A percentile compares a stretch with the other conserved stretches of the same genome.
Conservation (phyloP, 371 early-diverging fungal species). For the Chytridium lagenaria region DNA sequence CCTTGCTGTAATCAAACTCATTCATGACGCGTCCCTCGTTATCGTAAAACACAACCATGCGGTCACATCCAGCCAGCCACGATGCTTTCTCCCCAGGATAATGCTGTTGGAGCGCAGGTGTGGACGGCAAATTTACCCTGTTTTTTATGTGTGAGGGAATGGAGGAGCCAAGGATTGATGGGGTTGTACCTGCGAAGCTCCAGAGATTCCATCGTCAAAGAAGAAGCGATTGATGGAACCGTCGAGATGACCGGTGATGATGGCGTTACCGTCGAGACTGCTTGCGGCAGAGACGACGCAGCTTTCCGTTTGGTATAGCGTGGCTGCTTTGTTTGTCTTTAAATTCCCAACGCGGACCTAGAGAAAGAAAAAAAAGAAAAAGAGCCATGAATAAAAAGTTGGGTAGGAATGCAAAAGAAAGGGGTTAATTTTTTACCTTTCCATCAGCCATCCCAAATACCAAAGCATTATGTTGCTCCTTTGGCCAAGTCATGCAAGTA, state of each 20-base stretch:
- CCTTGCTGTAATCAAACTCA: constrained; percentile 58
- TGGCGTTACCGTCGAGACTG: constrained; percentile 57
- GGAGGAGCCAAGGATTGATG: not conserved
- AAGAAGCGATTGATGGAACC: constrained; percentile 61
- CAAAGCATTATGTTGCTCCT: constrained; percentile 58
- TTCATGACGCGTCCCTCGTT: constrained; percentile 49
- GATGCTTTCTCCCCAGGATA: constrained; percentile 53
- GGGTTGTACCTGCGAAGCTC: constrained; percentile 56
- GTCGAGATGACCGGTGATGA: constrained; percentile 61
- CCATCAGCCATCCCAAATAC: constrained; percentile 64
- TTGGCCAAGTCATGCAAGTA: constrained; percentile 61
- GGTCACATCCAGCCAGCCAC: constrained; percentile 57
- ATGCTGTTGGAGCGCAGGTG: constrained; percentile 44
- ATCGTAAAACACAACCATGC: constrained; percentile 54
- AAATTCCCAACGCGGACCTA: constrained; percentile 62
- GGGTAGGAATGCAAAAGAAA: not conserved
- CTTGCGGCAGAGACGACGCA: constrained; percentile 57
- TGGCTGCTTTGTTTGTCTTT: constrained; percentile 67
- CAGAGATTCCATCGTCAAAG: constrained; percentile 63
- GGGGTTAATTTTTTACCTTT: constrained; percentile 41
- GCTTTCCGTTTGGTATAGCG: constrained; percentile 61
- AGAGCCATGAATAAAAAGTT: constrained; percentile 6
- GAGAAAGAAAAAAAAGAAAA: not conserved
- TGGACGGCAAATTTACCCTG: constrained; percentile 55
- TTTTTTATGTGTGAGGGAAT: too few relatives aligned